Conservation (phyloP, 2,329 filamentous ascomycete species). For the Colletotrichum abscissum region DNA sequence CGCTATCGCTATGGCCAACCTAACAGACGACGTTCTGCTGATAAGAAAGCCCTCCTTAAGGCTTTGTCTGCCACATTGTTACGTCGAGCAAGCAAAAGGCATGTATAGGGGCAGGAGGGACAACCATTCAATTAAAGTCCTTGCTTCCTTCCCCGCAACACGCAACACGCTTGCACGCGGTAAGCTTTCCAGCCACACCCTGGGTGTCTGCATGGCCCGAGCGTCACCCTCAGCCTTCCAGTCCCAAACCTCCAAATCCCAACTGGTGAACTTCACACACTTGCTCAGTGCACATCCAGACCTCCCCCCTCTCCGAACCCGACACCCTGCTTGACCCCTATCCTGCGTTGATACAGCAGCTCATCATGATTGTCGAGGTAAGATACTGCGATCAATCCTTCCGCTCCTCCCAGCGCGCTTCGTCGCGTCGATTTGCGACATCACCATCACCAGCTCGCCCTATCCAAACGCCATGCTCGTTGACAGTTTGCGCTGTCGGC, state of each 20-base stretch:
- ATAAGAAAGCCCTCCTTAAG: neutral
- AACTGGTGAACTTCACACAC: slow-evolving; percentile 33
- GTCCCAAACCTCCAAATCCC: slow-evolving; percentile 35
- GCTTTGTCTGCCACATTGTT: neutral
- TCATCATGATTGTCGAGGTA: slow-evolving; percentile 47
- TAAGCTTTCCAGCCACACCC: slow-evolving; percentile 34
- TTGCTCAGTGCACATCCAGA: neutral
- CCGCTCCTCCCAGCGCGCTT: neutral
- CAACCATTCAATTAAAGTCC: slow-evolving; percentile 33
- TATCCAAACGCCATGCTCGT: neutral
- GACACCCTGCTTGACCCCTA: slow-evolving; percentile 12
- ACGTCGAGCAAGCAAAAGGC: neutral
- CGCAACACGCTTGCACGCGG: slow-evolving; percentile 12
- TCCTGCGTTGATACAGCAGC: neutral
- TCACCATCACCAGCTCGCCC: neutral
- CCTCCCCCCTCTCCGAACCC: slow-evolving; percentile 4
- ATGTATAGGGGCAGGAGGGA: neutral
- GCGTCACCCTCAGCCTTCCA: slow-evolving; percentile 34
- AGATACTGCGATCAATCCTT: slow-evolving; percentile 23
- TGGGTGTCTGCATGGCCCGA: slow-evolving; percentile 24
- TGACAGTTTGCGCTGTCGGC: slow-evolving; percentile 16
- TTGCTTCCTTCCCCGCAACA: slow-evolving; percentile 36
- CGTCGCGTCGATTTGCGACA: slow-evolving; percentile 2
- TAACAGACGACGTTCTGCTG: neutral
- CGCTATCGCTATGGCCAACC: neutral